A percentile compares a stretch with the other conserved stretches of the same genome.
phyloP scores from a whole-genome alignment of 2,329 filamentous ascomycete genomes.

The Fusarium tuaranense region DNA sequence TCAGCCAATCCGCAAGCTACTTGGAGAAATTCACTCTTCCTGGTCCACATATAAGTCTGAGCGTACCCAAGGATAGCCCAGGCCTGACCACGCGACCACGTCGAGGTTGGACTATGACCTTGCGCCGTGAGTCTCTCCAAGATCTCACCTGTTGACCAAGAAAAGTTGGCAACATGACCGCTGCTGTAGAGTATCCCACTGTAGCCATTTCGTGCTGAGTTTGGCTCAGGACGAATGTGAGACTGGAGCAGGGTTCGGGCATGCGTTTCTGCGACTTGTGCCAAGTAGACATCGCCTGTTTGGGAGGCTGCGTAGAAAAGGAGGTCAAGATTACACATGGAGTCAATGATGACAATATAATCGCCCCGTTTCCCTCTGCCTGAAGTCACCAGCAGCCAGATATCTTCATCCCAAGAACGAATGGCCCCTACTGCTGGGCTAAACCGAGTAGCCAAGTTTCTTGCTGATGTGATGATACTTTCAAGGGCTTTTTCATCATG shows the following conservation, averaged over 20 bases:
- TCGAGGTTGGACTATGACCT: conserved; percentile 58
- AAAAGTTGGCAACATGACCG: conserved; percentile 59
- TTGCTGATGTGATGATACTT: conserved; percentile 56
- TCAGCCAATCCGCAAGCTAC: conserved; percentile 58
- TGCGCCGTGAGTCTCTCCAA: background rate
- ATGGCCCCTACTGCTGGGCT: conserved; percentile 56
- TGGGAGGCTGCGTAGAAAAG: conserved; percentile 53
- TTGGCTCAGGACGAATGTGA: conserved; percentile 51
- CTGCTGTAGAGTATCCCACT: conserved; percentile 26
- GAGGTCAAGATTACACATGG: conserved; percentile 55
- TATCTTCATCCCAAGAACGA: conserved; percentile 57
- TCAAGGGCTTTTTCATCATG: conserved; percentile 52
- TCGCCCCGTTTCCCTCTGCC: conserved; percentile 43
- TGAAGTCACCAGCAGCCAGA: conserved; percentile 35
- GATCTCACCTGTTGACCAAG: conserved; percentile 55
- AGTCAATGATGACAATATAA: conserved; percentile 56
- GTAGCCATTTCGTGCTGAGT: conserved; percentile 1
- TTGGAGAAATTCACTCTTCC: conserved; percentile 53
- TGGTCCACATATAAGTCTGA: conserved; percentile 61
- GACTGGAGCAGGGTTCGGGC: conserved; percentile 53
- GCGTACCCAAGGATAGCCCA: conserved; percentile 62
- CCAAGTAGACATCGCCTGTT: conserved; percentile 45
- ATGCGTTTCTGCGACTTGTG: conserved; percentile 51
- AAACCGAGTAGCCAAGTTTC: conserved; percentile 57
- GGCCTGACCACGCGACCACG: conserved; percentile 62